Percentiles rank a stretch among this genome's conserved stretches.
phyloP scores from a whole-genome alignment of 192 early-diverging fungal species.

The Linnemannia zychae region DNA sequence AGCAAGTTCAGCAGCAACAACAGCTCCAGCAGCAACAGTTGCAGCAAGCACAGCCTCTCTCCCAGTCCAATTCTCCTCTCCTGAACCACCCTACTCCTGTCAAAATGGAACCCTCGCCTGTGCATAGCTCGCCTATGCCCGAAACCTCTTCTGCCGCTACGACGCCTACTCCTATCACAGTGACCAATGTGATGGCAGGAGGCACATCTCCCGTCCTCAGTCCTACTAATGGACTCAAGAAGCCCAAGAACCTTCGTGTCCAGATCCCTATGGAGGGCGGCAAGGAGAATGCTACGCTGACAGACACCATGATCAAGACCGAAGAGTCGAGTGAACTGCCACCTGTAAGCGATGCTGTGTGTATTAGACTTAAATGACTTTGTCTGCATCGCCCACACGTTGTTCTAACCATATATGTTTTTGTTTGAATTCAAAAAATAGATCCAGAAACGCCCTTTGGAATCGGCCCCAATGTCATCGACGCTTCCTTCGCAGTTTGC shows the following conservation, averaged over 20 bases:
- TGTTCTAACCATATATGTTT: neutral
- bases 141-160: conserved; percentile 18
- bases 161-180: conserved; percentile 15
- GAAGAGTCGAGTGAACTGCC: conserved; percentile 50
- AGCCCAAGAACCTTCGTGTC: conserved; percentile 56
- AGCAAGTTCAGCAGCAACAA: conserved; percentile 3
- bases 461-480: conserved; percentile 78
- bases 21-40: conserved; percentile 29
- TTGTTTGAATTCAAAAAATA: conserved; percentile 19
- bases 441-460: conserved; percentile 57
- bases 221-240: conserved; percentile 54
- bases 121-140: conserved; percentile 34
- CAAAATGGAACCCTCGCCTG: conserved; percentile 22
- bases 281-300: conserved; percentile 26
- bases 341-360: conserved; percentile 19
- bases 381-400: neutral
- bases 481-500: conserved; percentile 72
- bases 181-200: conserved; percentile 9
- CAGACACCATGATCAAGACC: conserved; percentile 43
- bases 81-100: conserved; percentile 20
- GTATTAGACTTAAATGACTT: neutral
- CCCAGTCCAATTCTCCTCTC: conserved; percentile 37
- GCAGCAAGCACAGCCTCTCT: conserved; percentile 24
- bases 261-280: conserved; percentile 60
- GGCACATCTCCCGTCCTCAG: conserved; percentile 39